These are phyloP conservation scores for Plantago ovata DNA, from an alignment of 257 asterid species.

Conservation along the genomic window DNA sequence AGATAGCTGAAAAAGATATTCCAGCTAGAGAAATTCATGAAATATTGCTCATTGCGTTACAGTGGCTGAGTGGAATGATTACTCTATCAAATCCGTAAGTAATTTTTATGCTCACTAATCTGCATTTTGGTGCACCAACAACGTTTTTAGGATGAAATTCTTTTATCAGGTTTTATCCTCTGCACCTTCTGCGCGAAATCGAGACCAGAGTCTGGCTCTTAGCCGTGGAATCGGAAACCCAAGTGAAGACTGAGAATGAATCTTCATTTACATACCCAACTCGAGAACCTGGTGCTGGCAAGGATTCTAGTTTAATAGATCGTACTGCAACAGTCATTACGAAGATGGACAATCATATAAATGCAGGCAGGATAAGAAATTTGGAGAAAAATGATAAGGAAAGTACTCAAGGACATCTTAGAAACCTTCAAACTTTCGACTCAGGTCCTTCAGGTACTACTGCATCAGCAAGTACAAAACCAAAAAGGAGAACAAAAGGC, in stretches of 20 bases:
- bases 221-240: conserved; percentile 96
- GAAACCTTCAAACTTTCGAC: conserved; percentile 45
- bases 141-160: conserved; percentile 14
- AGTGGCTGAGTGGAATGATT: conserved; percentile 94
- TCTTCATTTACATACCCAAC: conserved; percentile 34
- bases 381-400: conserved; percentile 71
- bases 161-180: conserved; percentile 69
- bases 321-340: conserved; percentile 62
- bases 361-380: conserved; percentile 40
- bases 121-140: conserved; percentile 14
- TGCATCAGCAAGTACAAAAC: conserved; percentile 48
- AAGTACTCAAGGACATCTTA: conserved; percentile 53
- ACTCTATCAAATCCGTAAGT: conserved; percentile 71
- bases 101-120: conserved; percentile 2
- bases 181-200: conserved; percentile 87
- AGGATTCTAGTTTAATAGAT: conserved; percentile 73
- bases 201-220: conserved; percentile 98
- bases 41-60: conserved; percentile 78
- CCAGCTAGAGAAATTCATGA: conserved; percentile 93
- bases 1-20: conserved; percentile 75
- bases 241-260: conserved; percentile 76
- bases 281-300: conserved; percentile 61
- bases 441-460: conserved; percentile 37
- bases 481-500: conserved; percentile 82
- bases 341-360: conserved; percentile 78